Evolutionary conservation across 176 grass and related monocot species (phyloP).

Genomic region (Zea luxurians): DNA sequence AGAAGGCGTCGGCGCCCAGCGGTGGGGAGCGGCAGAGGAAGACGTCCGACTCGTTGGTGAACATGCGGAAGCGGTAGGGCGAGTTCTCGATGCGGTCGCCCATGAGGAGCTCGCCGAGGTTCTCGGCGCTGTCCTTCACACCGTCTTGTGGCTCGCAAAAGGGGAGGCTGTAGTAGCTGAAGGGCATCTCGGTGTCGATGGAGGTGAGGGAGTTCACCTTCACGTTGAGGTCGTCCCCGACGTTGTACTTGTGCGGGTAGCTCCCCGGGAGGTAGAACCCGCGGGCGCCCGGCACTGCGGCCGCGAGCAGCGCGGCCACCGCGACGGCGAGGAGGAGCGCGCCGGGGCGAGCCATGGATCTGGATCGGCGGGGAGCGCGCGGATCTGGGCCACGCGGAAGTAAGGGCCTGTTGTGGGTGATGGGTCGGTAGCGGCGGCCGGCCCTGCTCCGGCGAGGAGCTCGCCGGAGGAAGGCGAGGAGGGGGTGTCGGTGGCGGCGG

Average conservation of each 20-base stretch:
- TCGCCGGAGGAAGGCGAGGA: conserved; percentile 25
- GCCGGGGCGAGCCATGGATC: conserved; percentile 46
- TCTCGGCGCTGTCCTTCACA: conserved; percentile 80
- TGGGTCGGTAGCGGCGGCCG: background rate
- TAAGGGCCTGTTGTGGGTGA: background rate
- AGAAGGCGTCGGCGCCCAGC: conserved; percentile 42
- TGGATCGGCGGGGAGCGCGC: conserved; percentile 24
- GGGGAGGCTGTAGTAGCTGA: conserved; percentile 76
- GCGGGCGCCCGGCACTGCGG: background rate
- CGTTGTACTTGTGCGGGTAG: conserved; percentile 74
- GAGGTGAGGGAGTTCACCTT: conserved; percentile 90
- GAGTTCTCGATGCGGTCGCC: conserved; percentile 86
- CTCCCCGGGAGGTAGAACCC: conserved; percentile 76
- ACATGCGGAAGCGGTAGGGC: conserved; percentile 69
- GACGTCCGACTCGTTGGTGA: conserved; percentile 64
- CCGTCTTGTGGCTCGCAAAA: conserved; percentile 62
- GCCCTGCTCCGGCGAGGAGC: conserved; percentile 26
- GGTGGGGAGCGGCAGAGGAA: conserved; percentile 58
- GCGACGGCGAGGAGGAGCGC: conserved; percentile 10
- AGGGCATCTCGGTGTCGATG: conserved; percentile 82
- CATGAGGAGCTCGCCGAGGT: conserved; percentile 83
- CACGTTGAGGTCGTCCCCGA: conserved; percentile 46
- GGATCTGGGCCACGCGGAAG: conserved; percentile 3
- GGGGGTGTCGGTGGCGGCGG: conserved; percentile 31
- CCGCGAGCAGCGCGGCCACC: background rate